These are phyloP conservation scores for Suhomyces faveliae DNA, from an alignment of 805 yeast genomes.

Conservation along the genomic window DNA sequence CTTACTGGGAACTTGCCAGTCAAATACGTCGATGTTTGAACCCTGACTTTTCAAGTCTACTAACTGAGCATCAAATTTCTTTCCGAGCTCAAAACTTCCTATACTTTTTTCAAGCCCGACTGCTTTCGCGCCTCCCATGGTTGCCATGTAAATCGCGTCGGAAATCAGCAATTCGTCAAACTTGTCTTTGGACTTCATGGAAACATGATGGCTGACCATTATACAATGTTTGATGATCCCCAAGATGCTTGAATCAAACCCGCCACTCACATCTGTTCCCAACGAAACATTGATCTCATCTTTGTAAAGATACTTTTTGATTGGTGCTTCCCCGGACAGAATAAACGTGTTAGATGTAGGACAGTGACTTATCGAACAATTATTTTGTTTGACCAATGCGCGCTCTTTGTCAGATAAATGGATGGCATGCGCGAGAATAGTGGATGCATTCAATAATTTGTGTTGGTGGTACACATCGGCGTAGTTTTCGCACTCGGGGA, in stretches of 20 bases:
- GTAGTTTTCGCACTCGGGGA: conserved; percentile 68
- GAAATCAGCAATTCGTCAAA: conserved; percentile 53
- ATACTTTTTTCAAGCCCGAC: conserved; percentile 53
- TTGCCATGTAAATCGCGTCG: conserved; percentile 79
- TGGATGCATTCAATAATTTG: conserved; percentile 57
- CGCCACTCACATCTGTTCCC: conserved; percentile 46
- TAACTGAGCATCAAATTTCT: conserved; percentile 80
- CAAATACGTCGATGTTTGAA: conserved; percentile 72
- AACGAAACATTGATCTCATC: conserved; percentile 72
- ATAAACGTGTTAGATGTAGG: conserved; percentile 88
- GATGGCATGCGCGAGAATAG: conserved; percentile 87
- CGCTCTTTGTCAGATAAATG: conserved; percentile 70
- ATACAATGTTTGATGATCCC: conserved; percentile 33
- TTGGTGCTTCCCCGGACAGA: conserved; percentile 87
- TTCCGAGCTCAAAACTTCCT: conserved; percentile 77
- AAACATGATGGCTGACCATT: conserved; percentile 40
- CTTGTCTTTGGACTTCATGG: conserved; percentile 29
- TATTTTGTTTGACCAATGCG: conserved; percentile 48
- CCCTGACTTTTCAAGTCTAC: conserved; percentile 55
- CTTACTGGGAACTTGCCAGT: conserved; percentile 58
- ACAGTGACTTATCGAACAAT: conserved; percentile 85
- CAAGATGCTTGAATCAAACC: conserved; percentile 41
- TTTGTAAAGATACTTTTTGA: conserved; percentile 60
- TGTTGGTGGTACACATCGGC: conserved; percentile 74
- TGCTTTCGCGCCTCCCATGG: conserved; percentile 86